phyloP scores from a whole-genome alignment of 2,329 filamentous ascomycete species.

The Rutstroemia sp. region DNA sequence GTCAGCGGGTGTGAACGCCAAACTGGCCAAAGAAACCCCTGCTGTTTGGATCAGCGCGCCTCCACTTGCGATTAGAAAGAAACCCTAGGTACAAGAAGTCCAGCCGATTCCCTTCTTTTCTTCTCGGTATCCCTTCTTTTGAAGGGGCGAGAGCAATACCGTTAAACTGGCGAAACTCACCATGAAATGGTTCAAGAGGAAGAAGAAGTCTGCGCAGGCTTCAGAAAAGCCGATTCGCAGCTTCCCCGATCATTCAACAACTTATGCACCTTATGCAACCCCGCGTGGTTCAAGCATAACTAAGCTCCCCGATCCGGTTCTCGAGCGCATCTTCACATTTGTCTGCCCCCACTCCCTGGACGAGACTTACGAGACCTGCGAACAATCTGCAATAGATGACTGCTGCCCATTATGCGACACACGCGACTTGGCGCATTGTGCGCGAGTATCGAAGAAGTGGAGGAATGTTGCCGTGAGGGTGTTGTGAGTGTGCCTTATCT shows the following conservation, averaged over 20 bases:
- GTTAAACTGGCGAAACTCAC: conserved; percentile 7
- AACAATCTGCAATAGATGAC: conserved; percentile 70
- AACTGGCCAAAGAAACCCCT: too few species aligned
- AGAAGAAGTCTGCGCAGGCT: conserved; percentile 3
- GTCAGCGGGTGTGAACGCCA: too few species aligned
- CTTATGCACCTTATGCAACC: conserved; percentile 7
- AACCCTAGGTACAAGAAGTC: too few species aligned
- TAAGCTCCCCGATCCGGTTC: conserved; percentile 57
- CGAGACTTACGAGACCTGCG: conserved; percentile 71
- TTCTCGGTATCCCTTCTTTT: conserved; percentile 1
- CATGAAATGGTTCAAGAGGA: conserved; percentile 9
- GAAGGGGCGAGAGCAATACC: not conserved
- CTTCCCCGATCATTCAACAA: not conserved
- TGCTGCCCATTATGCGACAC: conserved; percentile 91
- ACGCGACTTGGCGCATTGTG: conserved; percentile 77
- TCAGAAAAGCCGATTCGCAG: conserved; percentile 6
- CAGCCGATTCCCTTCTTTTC: not conserved
- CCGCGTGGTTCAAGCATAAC: conserved; percentile 11
- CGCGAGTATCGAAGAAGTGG: conserved; percentile 69
- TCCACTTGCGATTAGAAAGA: too few species aligned
- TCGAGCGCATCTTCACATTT: conserved; percentile 70
- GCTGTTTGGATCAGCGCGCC: too few species aligned
- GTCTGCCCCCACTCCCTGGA: conserved; percentile 81
- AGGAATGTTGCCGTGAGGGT: conserved; percentile 41
- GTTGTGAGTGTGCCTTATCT: conserved; percentile 46